Evolutionary conservation across 768 basidiomycete genomes (phyloP).

Genomic region (Floccularia luteovirens): DNA sequence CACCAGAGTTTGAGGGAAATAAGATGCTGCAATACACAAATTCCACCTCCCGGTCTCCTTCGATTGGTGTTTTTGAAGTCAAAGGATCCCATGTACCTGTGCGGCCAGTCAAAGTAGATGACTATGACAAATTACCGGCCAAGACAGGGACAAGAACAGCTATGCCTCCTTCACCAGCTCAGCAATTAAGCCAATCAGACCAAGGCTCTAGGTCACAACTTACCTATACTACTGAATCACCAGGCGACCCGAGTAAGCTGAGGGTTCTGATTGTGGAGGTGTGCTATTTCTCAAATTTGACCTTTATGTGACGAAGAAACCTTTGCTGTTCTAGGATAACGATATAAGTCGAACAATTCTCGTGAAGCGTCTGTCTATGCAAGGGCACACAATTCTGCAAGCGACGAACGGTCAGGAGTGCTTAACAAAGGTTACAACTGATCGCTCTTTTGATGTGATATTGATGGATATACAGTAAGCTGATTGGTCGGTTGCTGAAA

Average conservation of each 20-base stretch:
- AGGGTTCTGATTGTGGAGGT: slow-evolving; percentile 68
- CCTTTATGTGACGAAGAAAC: not conserved
- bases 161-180: not conserved
- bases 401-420: slow-evolving; percentile 75
- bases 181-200: slow-evolving; percentile 8
- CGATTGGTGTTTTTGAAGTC: slow-evolving; percentile 14
- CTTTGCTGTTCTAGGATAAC: slow-evolving; percentile 45
- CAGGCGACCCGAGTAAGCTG: no score
- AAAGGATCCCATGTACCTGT: slow-evolving; percentile 19
- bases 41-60: slow-evolving; percentile 1
- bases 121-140: slow-evolving; percentile 8
- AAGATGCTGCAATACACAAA: slow-evolving; percentile 1
- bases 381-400: slow-evolving; percentile 58
- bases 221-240: no score
- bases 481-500: not conserved
- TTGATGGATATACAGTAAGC: slow-evolving; percentile 82
- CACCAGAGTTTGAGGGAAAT: not conserved
- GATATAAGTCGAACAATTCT: slow-evolving; percentile 68
- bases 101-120: slow-evolving; percentile 28
- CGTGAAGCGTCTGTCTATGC: slow-evolving; percentile 55
- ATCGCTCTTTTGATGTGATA: slow-evolving; percentile 60
- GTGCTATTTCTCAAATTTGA: slow-evolving; percentile 6
- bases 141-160: not conserved
- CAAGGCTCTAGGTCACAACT: no score
- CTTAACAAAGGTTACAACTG: slow-evolving; percentile 47